phyloP scores from a whole-genome alignment of 768 basidiomycete genomes.

The Suillus paluster region DNA sequence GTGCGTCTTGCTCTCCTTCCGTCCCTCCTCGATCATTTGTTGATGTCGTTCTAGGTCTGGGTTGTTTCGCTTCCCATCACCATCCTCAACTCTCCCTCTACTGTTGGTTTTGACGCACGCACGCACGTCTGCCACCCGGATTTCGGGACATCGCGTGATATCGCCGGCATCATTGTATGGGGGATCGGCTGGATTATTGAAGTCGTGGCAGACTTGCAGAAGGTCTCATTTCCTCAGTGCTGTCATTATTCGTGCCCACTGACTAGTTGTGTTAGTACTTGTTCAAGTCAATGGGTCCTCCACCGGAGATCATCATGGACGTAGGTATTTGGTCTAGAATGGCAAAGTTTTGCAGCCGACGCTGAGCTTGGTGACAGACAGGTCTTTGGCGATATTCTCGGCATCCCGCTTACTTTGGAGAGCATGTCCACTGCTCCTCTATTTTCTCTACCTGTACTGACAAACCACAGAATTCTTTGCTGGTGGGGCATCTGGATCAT shows the following conservation, averaged over 20 bases:
- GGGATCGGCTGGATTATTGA: constrained; percentile 61
- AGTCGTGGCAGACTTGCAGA: constrained; percentile 59
- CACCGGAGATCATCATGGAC: constrained; percentile 54
- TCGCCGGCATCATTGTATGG: constrained; percentile 67
- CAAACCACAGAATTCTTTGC: constrained; percentile 51
- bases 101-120: constrained; percentile 44
- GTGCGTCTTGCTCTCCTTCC: constrained; percentile 33
- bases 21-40: not conserved
- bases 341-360: too few species aligned
- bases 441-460: not conserved
- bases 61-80: constrained; percentile 64
- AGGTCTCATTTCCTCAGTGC: constrained; percentile 37
- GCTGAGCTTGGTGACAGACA: constrained; percentile 32
- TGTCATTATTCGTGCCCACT: constrained; percentile 2
- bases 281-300: constrained; percentile 53
- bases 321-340: constrained; percentile 29
- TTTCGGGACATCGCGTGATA: constrained; percentile 67
- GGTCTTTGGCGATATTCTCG: constrained; percentile 63
- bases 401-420: constrained; percentile 76
- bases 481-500: constrained; percentile 73
- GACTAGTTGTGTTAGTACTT: constrained; percentile 40
- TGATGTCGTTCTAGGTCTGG: constrained; percentile 48
- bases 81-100: constrained; percentile 69
- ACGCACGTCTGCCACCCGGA: constrained; percentile 45
- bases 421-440: constrained; percentile 43